Base-by-base conservation (phyloP, 257 asterid genomes). In the Solanum clarkiae region DNA sequence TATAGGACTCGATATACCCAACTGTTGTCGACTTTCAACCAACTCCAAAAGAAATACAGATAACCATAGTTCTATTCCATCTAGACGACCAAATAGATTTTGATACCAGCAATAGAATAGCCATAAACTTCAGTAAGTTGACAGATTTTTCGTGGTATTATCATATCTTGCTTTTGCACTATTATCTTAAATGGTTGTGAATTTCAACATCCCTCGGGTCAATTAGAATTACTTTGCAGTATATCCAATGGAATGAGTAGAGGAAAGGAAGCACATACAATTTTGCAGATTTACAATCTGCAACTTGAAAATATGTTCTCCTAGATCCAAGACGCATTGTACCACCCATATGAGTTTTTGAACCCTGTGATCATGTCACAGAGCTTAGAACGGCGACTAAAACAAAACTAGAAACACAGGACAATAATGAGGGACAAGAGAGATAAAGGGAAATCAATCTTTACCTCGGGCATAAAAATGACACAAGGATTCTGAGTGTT, bases 281-380 rank as follows among this genome's bases (percentile, higher is more conserved):
- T 85, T 88, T 93, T 47, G 86, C 90, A 26, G 93, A 89, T 90
- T 84, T 89, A 86, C 94, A 87, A 54, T 89, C 86, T 22, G 87
- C 51, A 49, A 81, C 90, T 65, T 90, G 92, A 88, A 94, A 91
- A 87, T 81, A 92, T 81, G 96, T 94, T 87, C 93, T 94, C 92
- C 96, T 92, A 29, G 94, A 94, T 88, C 97, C 97, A 8, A 94
- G 96, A 84, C 96, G 95, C 97, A 94, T 94, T 26, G 97, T 94
- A 82, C 95, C 97, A 89, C 97, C 96, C 97, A 92, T 92, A 87
- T 94, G 97, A 62, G 96, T 92, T 89, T 89, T 92, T 72, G 97
- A 94, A 59, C 96, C 96, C 96, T 92, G 91, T 72, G 75, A 83
- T 85, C 80, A 84, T 40, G 17, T 84, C 72, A 66, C 68, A 79